Conservation (phyloP, 257 asterid species). For the Ocimum tenuiflorum region DNA sequence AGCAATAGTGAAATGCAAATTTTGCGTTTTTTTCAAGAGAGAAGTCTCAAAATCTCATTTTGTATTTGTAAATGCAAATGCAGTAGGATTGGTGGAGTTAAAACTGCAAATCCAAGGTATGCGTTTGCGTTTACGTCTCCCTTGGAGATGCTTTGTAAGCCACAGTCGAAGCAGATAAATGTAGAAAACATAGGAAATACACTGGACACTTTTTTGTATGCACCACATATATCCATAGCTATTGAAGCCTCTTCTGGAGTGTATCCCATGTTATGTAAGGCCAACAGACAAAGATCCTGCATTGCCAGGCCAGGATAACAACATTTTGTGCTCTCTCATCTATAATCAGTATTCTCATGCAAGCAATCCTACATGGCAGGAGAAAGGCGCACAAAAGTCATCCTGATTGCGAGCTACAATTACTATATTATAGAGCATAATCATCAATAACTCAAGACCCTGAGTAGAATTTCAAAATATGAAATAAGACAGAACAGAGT, state of each 20-base stretch:
- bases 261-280: constrained; percentile 55
- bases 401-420: not conserved
- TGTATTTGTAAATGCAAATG: too few relatives aligned
- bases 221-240: constrained; percentile 64
- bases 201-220: constrained; percentile 7
- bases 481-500: not conserved
- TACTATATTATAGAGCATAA: not conserved
- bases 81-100: too few relatives aligned
- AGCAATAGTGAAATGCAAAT: too few relatives aligned
- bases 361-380: constrained; percentile 12
- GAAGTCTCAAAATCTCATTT: too few relatives aligned
- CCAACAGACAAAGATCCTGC: constrained; percentile 32
- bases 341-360: constrained; percentile 21
- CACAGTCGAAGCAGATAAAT: not conserved
- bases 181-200: not conserved
- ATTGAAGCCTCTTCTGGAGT: constrained; percentile 40
- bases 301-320: constrained; percentile 30
- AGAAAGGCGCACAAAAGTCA: not conserved
- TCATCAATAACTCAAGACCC: not conserved
- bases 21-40: too few relatives aligned
- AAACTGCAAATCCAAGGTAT: too few relatives aligned
- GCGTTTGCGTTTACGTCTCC: too few relatives aligned
- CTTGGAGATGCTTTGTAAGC: too few relatives aligned
- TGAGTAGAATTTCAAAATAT: not conserved
- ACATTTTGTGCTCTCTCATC: constrained; percentile 36